Evolutionary conservation across 2,329 filamentous ascomycete species (phyloP).

Genomic region (Xylariaceae sp.): DNA sequence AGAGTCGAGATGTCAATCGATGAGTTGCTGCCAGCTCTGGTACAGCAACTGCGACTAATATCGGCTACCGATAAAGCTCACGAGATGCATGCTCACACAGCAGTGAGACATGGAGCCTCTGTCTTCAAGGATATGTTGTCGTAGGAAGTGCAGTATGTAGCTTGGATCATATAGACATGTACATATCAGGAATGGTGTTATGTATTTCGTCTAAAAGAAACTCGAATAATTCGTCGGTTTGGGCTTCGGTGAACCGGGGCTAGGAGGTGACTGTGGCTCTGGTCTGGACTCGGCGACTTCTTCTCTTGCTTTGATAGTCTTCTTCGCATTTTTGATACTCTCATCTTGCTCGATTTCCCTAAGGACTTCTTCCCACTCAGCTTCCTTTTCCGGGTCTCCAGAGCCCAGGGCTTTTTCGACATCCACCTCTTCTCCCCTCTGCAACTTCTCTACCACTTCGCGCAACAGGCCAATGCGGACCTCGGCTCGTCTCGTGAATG

Average conservation of each 20-base stretch:
- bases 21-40: conserved; percentile 52
- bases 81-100: conserved; percentile 19
- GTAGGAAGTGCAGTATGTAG: conserved; percentile 28
- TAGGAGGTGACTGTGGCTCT: conserved; percentile 16
- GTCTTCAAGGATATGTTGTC: conserved; percentile 60
- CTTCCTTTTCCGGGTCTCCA: conserved; percentile 69
- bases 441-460: conserved; percentile 69
- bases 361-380: conserved; percentile 81
- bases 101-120: conserved; percentile 28
- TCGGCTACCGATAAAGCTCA: conserved; percentile 14
- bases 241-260: conserved; percentile 19
- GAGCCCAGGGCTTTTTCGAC: conserved; percentile 79
- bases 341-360: conserved; percentile 65
- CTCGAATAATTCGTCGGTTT: conserved; percentile 36
- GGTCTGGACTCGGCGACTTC: conserved; percentile 24
- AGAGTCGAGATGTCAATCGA: conserved; percentile 57
- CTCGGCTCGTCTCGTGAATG: conserved; percentile 72
- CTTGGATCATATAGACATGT: conserved; percentile 11
- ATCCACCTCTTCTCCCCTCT: conserved; percentile 73
- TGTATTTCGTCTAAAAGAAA: conserved; percentile 44
- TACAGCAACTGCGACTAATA: conserved; percentile 44
- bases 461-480: conserved; percentile 71
- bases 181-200: too few species aligned
- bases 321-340: conserved; percentile 44
- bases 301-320: too few species aligned